Evolutionary conservation across 331 rosid genomes (phyloP).

Genomic region (Prunus yedoensis): DNA sequence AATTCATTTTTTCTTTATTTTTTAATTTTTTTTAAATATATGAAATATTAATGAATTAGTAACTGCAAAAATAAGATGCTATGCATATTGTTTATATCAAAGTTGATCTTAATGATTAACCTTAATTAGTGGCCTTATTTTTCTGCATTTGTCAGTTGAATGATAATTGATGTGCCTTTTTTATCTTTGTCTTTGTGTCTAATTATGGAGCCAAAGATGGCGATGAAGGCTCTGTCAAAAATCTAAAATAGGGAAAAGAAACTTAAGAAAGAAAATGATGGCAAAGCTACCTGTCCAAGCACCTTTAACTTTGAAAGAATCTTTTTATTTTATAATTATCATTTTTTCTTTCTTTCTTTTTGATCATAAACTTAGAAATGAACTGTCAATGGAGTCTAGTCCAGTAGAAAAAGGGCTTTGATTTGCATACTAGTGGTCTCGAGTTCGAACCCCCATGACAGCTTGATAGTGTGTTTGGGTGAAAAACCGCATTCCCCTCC

Average conservation of each 20-base stretch:
- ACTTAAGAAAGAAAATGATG: conserved; percentile 7
- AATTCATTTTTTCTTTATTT: not conserved
- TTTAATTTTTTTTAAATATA: not conserved
- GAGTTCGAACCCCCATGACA: no score
- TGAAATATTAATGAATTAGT: not conserved
- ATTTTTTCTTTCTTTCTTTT: not conserved
- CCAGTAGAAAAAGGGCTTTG: no score
- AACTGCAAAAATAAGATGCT: not conserved
- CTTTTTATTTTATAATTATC: not conserved
- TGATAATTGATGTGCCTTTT: not conserved
- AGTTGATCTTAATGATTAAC: not conserved
- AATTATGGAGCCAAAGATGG: not conserved
- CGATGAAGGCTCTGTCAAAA: not conserved
- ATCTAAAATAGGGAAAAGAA: not conserved
- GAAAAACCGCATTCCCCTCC: no score
- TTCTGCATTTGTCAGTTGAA: not conserved
- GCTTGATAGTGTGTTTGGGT: no score
- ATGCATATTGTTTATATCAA: not conserved
- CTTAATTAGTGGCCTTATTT: conserved; percentile 5
- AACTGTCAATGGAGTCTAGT: not conserved
- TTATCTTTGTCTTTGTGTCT: conserved; percentile 6
- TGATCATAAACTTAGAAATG: not conserved
- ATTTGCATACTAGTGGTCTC: no score
- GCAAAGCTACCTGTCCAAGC: conserved; percentile 21
- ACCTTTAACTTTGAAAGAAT: conserved; percentile 14